These are phyloP conservation scores for Petunia axillaris DNA, from an alignment of 257 asterid genomes.

Conservation along the genomic window DNA sequence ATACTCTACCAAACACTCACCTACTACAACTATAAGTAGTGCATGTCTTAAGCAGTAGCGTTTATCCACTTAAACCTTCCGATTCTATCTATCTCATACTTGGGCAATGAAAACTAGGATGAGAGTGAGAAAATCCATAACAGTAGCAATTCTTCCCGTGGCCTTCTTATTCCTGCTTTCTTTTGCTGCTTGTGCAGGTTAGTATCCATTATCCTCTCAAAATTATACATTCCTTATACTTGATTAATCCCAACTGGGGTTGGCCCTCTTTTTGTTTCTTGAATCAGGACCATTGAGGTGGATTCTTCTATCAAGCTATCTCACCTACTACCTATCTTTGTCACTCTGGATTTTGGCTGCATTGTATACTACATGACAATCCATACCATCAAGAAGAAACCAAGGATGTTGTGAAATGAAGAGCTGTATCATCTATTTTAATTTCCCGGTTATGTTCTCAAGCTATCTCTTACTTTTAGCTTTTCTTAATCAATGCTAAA, in stretches of 20 bases:
- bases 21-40: not conserved
- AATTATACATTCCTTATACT: not conserved
- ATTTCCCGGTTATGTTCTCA: not conserved
- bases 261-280: not conserved
- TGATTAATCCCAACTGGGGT: not conserved
- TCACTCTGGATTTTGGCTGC: conserved; percentile 31
- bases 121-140: not conserved
- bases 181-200: conserved; percentile 28
- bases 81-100: not conserved
- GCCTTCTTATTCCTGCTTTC: conserved; percentile 22
- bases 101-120: not conserved
- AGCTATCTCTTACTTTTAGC: not conserved
- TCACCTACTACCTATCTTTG: conserved; percentile 27
- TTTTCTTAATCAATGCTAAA: not conserved
- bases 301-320: conserved; percentile 35
- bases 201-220: not conserved
- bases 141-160: conserved; percentile 11
- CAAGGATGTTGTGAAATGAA: not conserved
- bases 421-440: not conserved
- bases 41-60: too few relatives aligned
- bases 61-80: not conserved
- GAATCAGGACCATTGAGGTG: conserved; percentile 25
- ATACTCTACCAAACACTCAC: not conserved
- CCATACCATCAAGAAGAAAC: not conserved
- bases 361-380: conserved; percentile 22